Percentiles rank a stretch among this genome's conserved stretches.
These are phyloP conservation scores for Phaeoacremonium minimum DNA, from an alignment of 2,329 filamentous ascomycete species.

Conservation along the genomic window DNA sequence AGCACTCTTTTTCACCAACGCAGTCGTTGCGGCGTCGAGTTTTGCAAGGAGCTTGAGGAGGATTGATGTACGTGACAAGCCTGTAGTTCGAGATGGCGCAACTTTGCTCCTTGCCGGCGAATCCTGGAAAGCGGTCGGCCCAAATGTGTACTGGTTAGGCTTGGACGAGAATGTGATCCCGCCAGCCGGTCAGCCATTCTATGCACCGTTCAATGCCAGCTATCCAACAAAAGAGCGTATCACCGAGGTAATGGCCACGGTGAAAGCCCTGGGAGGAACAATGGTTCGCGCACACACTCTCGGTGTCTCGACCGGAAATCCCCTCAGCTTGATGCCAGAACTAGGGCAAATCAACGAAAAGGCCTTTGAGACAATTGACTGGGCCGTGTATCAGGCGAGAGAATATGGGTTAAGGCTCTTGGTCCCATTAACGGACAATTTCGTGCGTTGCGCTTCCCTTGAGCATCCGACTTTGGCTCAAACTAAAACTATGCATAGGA, in stretches of 20 bases:
- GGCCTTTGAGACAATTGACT: conserved; percentile 41
- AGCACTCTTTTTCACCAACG: background rate
- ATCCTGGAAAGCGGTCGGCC: conserved; percentile 37
- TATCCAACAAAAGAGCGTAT: conserved; percentile 40
- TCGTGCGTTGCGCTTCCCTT: conserved; percentile 17
- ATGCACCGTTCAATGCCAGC: conserved; percentile 34
- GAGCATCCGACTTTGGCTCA: conserved; percentile 4
- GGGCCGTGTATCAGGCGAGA: conserved; percentile 40
- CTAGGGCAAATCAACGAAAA: conserved; percentile 32
- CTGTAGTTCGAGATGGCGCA: conserved; percentile 29
- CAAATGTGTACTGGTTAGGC: conserved; percentile 47
- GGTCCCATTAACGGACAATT: conserved; percentile 41
- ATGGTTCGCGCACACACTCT: conserved; percentile 40
- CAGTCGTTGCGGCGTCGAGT: background rate
- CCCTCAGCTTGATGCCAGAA: conserved; percentile 38
- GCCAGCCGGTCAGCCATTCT: conserved; percentile 36
- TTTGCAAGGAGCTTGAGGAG: too few relatives aligned
- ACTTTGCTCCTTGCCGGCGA: conserved; percentile 28
- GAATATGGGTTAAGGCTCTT: conserved; percentile 37
- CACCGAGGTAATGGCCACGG: conserved; percentile 39
- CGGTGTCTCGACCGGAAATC: conserved; percentile 40
- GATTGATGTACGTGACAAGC: conserved; percentile 10
- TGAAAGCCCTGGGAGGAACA: conserved; percentile 37
- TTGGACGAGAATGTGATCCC: conserved; percentile 45
- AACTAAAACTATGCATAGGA: conserved; percentile 20